Evolutionary conservation across 2,329 filamentous ascomycete genomes (phyloP).

Genomic region (Exophiala bonariae): DNA sequence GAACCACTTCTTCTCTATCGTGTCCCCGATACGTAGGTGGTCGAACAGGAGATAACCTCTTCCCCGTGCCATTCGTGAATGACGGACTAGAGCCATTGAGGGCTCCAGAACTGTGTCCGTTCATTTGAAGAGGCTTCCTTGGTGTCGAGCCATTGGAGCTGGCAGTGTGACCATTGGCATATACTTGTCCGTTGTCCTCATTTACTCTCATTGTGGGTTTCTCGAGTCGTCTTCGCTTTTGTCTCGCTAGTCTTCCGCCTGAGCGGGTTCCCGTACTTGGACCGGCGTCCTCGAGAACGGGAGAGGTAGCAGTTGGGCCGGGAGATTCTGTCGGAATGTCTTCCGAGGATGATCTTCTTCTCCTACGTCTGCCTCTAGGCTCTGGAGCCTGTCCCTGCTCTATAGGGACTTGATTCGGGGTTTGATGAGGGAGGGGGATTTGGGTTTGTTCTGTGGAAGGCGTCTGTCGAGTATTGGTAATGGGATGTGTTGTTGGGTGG

Average conservation of each 20-base stretch:
- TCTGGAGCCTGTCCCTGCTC: slow-evolving; percentile 16
- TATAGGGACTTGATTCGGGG: slow-evolving; percentile 19
- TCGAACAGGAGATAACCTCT: slow-evolving; percentile 29
- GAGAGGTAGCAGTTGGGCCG: slow-evolving; percentile 23
- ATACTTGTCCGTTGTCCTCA: slow-evolving; percentile 48
- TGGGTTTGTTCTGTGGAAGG: slow-evolving; percentile 18
- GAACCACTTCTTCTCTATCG: slow-evolving; percentile 86
- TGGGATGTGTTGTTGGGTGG: slow-evolving; percentile 32
- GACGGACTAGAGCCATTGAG: slow-evolving; percentile 38
- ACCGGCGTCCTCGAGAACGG: slow-evolving; percentile 29
- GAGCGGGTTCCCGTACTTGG: slow-evolving; percentile 29
- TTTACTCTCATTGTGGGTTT: slow-evolving; percentile 64
- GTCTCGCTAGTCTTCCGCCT: slow-evolving; percentile 36
- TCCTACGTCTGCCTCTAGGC: slow-evolving; percentile 22
- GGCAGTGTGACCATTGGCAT: slow-evolving; percentile 56
- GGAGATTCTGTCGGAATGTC: slow-evolving; percentile 8
- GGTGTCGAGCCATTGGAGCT: slow-evolving; percentile 58
- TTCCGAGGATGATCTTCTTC: slow-evolving; percentile 19
- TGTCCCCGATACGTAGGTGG: slow-evolving; percentile 72
- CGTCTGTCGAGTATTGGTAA: slow-evolving; percentile 4
- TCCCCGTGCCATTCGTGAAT: slow-evolving; percentile 41
- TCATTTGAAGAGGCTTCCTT: slow-evolving; percentile 52
- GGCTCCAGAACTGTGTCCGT: slow-evolving; percentile 52
- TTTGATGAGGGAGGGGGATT: slow-evolving; percentile 15
- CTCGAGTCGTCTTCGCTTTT: slow-evolving; percentile 60